These are phyloP conservation scores for Apiospora kogelbergensis DNA, from an alignment of 2,329 filamentous ascomycete genomes.

Conservation along the genomic window DNA sequence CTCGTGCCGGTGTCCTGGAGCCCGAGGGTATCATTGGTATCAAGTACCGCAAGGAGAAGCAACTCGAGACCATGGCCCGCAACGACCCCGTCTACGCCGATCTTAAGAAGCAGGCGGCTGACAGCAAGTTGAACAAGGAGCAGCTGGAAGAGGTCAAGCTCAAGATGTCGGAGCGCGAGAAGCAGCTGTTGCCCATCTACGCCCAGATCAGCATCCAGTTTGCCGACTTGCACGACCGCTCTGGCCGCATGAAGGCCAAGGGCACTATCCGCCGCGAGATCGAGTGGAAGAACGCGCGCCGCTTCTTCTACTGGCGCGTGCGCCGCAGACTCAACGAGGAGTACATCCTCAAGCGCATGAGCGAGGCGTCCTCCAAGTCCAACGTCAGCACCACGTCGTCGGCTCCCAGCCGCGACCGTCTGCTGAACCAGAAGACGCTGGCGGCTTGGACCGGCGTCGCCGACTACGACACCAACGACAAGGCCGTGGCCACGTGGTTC, in stretches of 20 bases:
- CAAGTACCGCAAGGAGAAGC: slow-evolving; percentile 97
- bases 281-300: slow-evolving; percentile 83
- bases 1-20: slow-evolving; percentile 95
- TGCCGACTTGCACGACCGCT: slow-evolving; percentile 93
- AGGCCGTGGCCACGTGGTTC: slow-evolving; percentile 88
- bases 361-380: slow-evolving; percentile 36
- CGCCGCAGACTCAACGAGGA: slow-evolving; percentile 96
- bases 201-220: slow-evolving; percentile 95
- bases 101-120: slow-evolving; percentile 75
- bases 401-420: slow-evolving; percentile 37
- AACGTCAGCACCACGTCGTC: slow-evolving; percentile 31
- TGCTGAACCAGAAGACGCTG: slow-evolving; percentile 68
- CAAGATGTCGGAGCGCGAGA: slow-evolving; percentile 83
- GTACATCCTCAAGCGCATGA: slow-evolving; percentile 91
- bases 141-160: slow-evolving; percentile 77
- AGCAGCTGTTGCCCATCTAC: slow-evolving; percentile 89
- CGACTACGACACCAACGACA: slow-evolving; percentile 77
- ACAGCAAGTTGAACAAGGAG: slow-evolving; percentile 69
- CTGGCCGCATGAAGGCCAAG: slow-evolving; percentile 98
- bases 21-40: slow-evolving; percentile 98
- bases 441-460: slow-evolving; percentile 80
- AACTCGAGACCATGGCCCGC: slow-evolving; percentile 95
- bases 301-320: slow-evolving; percentile 99
- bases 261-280: slow-evolving; percentile 82
- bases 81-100: slow-evolving; percentile 81